Evolutionary conservation across 108 stramenopile genomes (phyloP).

Genomic region (Craspedostauros australis): DNA sequence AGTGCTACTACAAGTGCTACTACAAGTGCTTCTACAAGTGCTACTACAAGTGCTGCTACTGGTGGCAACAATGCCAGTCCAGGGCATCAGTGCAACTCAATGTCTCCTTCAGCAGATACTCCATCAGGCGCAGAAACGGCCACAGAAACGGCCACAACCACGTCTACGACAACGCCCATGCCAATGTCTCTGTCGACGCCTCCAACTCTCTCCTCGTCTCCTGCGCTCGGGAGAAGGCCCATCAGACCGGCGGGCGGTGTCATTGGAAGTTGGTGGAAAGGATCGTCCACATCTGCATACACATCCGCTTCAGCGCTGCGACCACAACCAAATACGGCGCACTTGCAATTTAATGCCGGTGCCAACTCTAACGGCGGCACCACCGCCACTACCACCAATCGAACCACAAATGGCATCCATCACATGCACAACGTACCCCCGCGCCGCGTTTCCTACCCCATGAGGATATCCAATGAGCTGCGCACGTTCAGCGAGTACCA

Average conservation of each 20-base stretch:
- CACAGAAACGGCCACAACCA: not conserved
- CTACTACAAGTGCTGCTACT: no score
- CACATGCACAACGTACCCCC: not conserved
- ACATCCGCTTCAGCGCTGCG: not conserved
- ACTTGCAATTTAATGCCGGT: not conserved
- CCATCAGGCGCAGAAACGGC: no score
- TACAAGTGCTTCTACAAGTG: no score
- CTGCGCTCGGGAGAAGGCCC: no score
- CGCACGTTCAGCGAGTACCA: slow-evolving; percentile 54
- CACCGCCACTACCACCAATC: not conserved
- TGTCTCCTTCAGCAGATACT: no score
- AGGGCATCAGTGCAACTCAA: no score
- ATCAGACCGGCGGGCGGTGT: no score
- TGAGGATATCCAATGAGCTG: slow-evolving; percentile 26
- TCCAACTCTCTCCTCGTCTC: no score
- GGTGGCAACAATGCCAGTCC: no score
- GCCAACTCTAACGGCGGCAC: not conserved
- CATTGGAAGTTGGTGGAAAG: no score
- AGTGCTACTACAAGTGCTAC: not conserved
- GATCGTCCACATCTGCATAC: no score
- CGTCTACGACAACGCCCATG: not conserved
- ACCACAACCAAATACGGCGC: not conserved
- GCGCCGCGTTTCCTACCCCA: slow-evolving; percentile 2
- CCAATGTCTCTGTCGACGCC: no score
- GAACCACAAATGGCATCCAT: not conserved